Evolutionary conservation across 495 filamentous ascomycete genomes (phyloP), one percentile per base, ranked within the genome.

Genomic region (Viridothelium virens): DNA sequence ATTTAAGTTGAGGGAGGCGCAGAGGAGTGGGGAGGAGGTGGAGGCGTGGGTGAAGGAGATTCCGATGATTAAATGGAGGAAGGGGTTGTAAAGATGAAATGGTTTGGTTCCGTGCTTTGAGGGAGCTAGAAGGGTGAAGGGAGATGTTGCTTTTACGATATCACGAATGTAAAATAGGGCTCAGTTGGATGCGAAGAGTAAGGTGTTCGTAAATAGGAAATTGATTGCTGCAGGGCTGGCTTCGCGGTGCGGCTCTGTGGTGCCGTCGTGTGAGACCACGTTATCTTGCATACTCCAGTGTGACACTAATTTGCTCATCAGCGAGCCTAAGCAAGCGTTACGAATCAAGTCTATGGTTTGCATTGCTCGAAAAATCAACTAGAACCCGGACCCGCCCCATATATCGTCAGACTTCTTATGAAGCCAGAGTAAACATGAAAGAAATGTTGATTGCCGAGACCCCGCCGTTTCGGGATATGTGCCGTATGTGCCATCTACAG

Each of bases 1-100:
- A 18, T 53, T 31, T 10, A 39, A 70, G 47, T 61, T 71, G 5
- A 50, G 63, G n/a, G 12, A 62, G 34, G 56, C 56, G 48, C 18
- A 66, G 62, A 37, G 56, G 41, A 56, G 59, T 0, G 66, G 63
- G 9, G 47, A 64, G 47, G 69, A 70, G 62, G 59, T 69, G 33
- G 67, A 68, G 56, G 64, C 69, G 37, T 77, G 75, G 75, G 56
- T 77, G 1, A 38, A 47, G 56, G 62, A 64, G 39, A 75, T 77
- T 44, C 75, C 72, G 41, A 66, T 74, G 70, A 69, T 65, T 3
- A 66, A 65, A 31, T 67, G 65, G 39, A 48, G 53, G 16, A 38
- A 34, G 53, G 53, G 53, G 47, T 11, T 66, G 33, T 67, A 34
- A 65, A 67, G 65, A 66, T 65, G 64, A 69, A 66, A 65, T 61